phyloP scores from a whole-genome alignment of 345 rosid species.

The Acer yangbiense region DNA sequence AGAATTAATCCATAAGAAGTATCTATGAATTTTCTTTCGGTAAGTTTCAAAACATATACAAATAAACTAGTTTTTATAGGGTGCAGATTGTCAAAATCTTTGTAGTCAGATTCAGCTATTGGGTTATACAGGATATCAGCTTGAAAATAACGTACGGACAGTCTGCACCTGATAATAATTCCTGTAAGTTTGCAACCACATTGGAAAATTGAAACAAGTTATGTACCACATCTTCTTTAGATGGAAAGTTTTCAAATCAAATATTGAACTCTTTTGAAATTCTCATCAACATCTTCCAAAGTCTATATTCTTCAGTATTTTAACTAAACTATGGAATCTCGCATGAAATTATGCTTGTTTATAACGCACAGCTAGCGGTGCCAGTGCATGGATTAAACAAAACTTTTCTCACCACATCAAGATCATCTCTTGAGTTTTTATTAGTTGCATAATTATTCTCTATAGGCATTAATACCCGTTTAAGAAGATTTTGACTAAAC shows the following conservation, averaged over 20 bases:
- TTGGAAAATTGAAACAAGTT: too few relatives aligned
- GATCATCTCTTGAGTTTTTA: neutral
- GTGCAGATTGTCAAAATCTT: too few relatives aligned
- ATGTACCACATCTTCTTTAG: neutral
- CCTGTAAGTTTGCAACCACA: too few relatives aligned
- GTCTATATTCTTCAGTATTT: neutral
- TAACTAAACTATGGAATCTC: neutral
- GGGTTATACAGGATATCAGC: too few relatives aligned
- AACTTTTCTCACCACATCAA: neutral
- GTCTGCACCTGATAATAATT: neutral
- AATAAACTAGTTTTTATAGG: neutral
- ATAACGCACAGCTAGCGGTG: conserved; percentile 3
- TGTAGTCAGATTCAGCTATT: neutral
- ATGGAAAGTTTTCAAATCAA: neutral
- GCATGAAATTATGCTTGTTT: conserved; percentile 10
- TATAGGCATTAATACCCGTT: neutral
- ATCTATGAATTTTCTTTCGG: neutral
- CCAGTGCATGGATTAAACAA: neutral
- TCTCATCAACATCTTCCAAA: neutral
- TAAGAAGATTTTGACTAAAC: too few relatives aligned
- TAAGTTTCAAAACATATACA: neutral
- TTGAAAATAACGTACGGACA: neutral
- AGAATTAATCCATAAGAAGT: neutral
- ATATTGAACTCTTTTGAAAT: neutral
- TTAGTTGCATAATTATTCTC: neutral